phyloP scores from a whole-genome alignment of 495 filamentous ascomycete species.

The Neurospora tetraspora region DNA sequence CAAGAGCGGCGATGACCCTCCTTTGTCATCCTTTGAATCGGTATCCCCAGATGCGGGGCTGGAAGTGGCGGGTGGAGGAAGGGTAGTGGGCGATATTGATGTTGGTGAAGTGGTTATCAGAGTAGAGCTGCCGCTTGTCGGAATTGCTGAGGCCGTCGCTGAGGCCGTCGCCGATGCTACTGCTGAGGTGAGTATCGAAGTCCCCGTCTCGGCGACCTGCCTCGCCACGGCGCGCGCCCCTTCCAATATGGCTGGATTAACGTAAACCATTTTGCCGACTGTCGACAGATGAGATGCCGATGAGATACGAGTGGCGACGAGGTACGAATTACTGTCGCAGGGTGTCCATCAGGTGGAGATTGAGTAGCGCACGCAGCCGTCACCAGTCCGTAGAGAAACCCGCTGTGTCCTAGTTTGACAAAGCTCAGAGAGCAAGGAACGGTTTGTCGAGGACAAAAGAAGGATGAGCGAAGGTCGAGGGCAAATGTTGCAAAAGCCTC shows the following conservation, averaged over 20 bases:
- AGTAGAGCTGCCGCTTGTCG: not conserved
- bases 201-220: constrained; percentile 8
- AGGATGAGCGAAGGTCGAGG: not conserved
- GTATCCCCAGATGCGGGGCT: not conserved
- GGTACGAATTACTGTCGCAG: constrained; percentile 10
- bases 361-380: not conserved
- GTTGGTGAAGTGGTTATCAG: not conserved
- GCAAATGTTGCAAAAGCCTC: not conserved
- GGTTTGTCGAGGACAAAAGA: not conserved
- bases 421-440: not conserved
- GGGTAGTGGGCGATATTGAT: not conserved
- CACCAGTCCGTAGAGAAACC: not conserved
- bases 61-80: not conserved
- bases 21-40: constrained; percentile 9
- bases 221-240: constrained; percentile 17
- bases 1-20: constrained; percentile 61
- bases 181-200: not conserved
- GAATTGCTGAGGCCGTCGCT: not conserved
- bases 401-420: not conserved
- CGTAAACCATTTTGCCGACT: constrained; percentile 16
- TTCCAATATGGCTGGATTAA: constrained; percentile 18
- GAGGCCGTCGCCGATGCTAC: not conserved
- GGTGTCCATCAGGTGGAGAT: constrained; percentile 18
- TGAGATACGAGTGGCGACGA: constrained; percentile 11
- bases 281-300: not conserved